These are phyloP conservation scores for Penicillium bovifimosum DNA, from an alignment of 495 filamentous ascomycete species.

Conservation along the genomic window DNA sequence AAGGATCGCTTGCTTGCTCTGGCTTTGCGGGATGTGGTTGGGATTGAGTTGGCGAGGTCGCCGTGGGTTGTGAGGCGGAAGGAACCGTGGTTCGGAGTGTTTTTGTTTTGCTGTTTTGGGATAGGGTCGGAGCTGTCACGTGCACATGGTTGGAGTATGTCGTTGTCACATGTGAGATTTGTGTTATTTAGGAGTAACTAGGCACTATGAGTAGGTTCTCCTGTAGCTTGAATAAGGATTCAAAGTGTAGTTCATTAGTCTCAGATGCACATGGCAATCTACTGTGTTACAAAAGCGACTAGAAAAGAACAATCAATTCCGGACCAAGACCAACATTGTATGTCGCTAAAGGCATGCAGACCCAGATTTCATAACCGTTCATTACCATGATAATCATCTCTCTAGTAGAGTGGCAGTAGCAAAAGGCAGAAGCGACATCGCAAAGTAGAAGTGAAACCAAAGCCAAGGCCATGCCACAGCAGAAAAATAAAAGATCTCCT, in stretches of 20 bases:
- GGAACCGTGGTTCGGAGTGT: constrained; percentile 15
- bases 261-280: no score
- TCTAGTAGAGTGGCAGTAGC: constrained; percentile 24
- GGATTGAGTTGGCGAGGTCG: background rate
- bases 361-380: constrained; percentile 24
- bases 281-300: background rate
- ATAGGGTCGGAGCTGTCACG: constrained; percentile 8
- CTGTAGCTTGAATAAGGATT: no score
- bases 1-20: no score
- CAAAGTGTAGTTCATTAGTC: no score
- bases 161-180: no score
- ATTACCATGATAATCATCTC: constrained; percentile 33
- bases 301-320: background rate
- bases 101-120: constrained; percentile 20
- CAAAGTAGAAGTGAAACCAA: constrained; percentile 1
- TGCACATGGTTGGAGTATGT: background rate
- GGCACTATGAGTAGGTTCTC: no score
- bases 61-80: constrained; percentile 5
- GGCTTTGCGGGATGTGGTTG: background rate
- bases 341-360: constrained; percentile 7
- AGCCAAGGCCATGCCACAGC: constrained; percentile 17
- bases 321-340: constrained; percentile 1
- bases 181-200: no score
- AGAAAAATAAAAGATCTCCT: constrained; percentile 5
- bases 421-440: background rate